A percentile compares a stretch with the other conserved stretches of the same genome.
Conservation (phyloP, 2,329 filamentous ascomycete genomes). For the Venturia nashicola region DNA sequence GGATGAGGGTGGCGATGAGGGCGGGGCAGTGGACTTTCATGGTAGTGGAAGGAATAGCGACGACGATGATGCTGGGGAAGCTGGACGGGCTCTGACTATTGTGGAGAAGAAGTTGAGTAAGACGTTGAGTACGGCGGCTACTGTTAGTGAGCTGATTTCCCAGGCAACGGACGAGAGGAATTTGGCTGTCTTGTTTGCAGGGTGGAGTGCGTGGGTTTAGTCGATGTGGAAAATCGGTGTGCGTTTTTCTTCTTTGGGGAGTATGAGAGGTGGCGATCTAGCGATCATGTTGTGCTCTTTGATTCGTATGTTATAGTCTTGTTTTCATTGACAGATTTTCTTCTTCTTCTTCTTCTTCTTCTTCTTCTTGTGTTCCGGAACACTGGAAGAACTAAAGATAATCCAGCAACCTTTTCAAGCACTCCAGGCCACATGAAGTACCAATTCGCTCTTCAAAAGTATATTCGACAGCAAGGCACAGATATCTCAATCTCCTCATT, state of each 20-base stretch:
- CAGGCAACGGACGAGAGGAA: conserved; percentile 90
- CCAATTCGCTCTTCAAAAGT: conserved; percentile 31
- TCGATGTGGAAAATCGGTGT: not conserved
- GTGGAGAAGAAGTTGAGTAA: conserved; percentile 95
- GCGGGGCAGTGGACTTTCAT: conserved; percentile 20
- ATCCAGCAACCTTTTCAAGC: too few species aligned
- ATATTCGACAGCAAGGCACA: conserved; percentile 29
- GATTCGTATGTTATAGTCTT: too few species aligned
- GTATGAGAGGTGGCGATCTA: too few species aligned
- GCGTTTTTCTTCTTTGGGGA: too few species aligned
- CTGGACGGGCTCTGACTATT: conserved; percentile 79
- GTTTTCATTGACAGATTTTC: too few species aligned
- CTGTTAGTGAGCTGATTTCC: conserved; percentile 93
- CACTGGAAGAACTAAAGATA: too few species aligned
- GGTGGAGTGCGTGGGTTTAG: conserved; percentile 10
- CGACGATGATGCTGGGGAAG: conserved; percentile 58
- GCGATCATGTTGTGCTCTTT: too few species aligned
- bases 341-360: too few species aligned
- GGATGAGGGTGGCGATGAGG: conserved; percentile 19
- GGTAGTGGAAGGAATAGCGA: conserved; percentile 28
- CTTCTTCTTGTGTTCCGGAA: too few species aligned
- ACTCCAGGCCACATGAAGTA: conserved; percentile 37
- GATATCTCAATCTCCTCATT: conserved; percentile 39
- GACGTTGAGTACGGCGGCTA: conserved; percentile 84
- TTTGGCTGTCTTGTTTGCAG: conserved; percentile 67